Evolutionary conservation across 225 moss, liverwort and hornwort species (phyloP).

Genomic region (Asterella californica): DNA sequence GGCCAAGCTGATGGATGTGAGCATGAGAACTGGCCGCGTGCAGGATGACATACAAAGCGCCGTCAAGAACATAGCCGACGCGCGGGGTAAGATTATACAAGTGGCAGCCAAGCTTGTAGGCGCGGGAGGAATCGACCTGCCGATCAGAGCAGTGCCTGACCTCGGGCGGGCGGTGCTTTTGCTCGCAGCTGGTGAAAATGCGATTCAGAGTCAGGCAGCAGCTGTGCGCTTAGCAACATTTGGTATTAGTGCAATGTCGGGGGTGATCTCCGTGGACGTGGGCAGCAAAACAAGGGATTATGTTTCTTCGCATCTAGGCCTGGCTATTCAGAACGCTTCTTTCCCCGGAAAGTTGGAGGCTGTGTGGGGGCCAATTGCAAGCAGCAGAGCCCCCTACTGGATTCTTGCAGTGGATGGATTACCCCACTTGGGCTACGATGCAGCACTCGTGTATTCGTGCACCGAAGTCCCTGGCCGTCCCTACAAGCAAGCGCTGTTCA

Average conservation of each 20-base stretch:
- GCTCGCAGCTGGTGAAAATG: slow-evolving; percentile 42
- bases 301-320: slow-evolving; percentile 21
- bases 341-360: slow-evolving; percentile 54
- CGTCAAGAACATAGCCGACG: slow-evolving; percentile 43
- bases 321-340: slow-evolving; percentile 49
- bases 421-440: slow-evolving; percentile 39
- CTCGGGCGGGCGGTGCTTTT: slow-evolving; percentile 49
- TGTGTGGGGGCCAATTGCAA: slow-evolving; percentile 35
- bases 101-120: slow-evolving; percentile 53
- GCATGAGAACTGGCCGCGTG: slow-evolving; percentile 29
- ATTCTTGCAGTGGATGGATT: slow-evolving; percentile 58
- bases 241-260: slow-evolving; percentile 38
- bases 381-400: slow-evolving; percentile 30
- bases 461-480: slow-evolving; percentile 19
- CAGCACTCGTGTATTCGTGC: slow-evolving; percentile 58
- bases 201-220: slow-evolving; percentile 29
- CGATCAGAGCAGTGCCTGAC: slow-evolving; percentile 32
- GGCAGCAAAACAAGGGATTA: slow-evolving; percentile 9
- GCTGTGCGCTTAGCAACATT: slow-evolving; percentile 34
- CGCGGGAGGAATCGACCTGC: slow-evolving; percentile 38
- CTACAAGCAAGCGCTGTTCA: slow-evolving; percentile 44
- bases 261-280: slow-evolving; percentile 43
- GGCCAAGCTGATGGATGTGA: slow-evolving; percentile 37
- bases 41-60: slow-evolving; percentile 41
- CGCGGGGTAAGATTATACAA: slow-evolving; percentile 40